Evolutionary conservation across 1,284 basidiomycete genomes (phyloP).

Genomic region (Polyporus tsugae): DNA sequence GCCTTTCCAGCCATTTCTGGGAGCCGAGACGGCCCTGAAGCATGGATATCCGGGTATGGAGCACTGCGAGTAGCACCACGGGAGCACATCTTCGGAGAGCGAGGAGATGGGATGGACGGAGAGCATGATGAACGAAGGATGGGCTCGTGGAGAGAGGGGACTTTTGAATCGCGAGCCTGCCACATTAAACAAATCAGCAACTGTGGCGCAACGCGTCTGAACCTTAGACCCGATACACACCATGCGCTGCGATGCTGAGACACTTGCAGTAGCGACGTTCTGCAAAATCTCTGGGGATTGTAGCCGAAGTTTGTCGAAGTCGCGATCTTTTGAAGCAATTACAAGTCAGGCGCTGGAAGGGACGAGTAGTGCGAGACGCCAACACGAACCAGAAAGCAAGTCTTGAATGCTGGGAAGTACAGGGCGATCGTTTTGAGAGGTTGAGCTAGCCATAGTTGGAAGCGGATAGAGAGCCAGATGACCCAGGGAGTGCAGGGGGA

Average conservation of each 20-base stretch:
- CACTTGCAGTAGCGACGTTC: neutral
- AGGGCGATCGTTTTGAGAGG: conserved; percentile 15
- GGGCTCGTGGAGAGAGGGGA: neutral
- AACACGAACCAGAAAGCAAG: conserved; percentile 25
- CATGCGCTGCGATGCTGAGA: neutral
- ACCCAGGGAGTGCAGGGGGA: neutral
- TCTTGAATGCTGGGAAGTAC: conserved; percentile 27
- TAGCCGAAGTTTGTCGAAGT: conserved; percentile 18
- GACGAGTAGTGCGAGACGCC: neutral
- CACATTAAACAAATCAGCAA: neutral
- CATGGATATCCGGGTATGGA: neutral
- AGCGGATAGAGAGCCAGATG: conserved; percentile 1
- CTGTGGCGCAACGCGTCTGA: neutral
- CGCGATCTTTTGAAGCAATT: conserved; percentile 4
- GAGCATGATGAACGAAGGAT: neutral
- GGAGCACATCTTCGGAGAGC: neutral
- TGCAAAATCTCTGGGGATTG: neutral
- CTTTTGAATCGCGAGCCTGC: neutral
- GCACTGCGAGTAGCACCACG: neutral
- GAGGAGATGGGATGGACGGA: neutral
- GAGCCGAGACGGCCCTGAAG: neutral
- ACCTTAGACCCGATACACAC: neutral
- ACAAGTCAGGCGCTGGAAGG: neutral
- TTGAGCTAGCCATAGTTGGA: conserved; percentile 13
- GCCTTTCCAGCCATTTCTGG: neutral